These are phyloP conservation scores for Kalanchoe fedtschenkoi DNA, from an alignment of 164 flowering plant species.

Conservation along the genomic window DNA sequence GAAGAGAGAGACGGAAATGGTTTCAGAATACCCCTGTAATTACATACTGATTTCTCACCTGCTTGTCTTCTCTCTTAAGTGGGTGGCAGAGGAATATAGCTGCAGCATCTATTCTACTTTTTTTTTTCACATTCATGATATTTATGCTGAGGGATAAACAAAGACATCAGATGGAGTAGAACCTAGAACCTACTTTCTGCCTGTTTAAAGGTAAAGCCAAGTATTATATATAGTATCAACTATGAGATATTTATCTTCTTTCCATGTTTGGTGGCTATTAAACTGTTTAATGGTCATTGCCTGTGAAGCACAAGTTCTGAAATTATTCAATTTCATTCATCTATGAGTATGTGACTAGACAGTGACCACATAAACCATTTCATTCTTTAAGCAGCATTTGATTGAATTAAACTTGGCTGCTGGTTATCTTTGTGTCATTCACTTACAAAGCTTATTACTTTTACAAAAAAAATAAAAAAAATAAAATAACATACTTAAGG, in stretches of 20 bases:
- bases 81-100: constrained; percentile 16
- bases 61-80: constrained; percentile 7
- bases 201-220: background rate
- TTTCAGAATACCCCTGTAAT: background rate
- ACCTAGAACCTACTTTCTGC: constrained; percentile 20
- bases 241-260: background rate
- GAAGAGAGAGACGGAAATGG: constrained; percentile 4
- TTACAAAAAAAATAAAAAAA: too few species aligned
- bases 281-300: background rate
- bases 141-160: constrained; percentile 8
- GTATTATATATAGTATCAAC: background rate
- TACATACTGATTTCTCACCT: constrained; percentile 1
- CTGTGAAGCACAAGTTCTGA: background rate
- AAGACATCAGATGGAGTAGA: constrained; percentile 12
- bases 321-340: background rate
- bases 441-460: background rate
- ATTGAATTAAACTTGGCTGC: background rate
- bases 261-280: background rate
- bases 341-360: background rate
- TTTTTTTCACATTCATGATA: constrained; percentile 6
- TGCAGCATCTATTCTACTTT: constrained; percentile 8
- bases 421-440: background rate
- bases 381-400: background rate
- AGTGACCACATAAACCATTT: too few species aligned
- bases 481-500: background rate